Base-by-base conservation (phyloP, 2,329 filamentous ascomycete genomes). In the Ceratocystis destructans region DNA sequence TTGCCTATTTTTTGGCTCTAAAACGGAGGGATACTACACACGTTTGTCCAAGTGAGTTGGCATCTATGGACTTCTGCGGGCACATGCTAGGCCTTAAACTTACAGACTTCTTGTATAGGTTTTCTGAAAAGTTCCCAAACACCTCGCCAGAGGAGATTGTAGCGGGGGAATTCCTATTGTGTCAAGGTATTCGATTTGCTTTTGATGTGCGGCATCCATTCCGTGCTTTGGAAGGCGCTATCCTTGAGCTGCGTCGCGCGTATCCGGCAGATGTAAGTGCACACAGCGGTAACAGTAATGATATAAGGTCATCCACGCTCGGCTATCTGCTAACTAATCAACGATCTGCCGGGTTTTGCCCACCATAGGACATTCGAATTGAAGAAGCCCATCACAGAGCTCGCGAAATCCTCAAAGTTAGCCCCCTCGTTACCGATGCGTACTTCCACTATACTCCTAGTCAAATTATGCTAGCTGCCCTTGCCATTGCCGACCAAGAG, bases 381-480 rank as follows among this genome's bases (percentile, higher is more conserved):
- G 77, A 76, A 62, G 79, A 79, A 10, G 90, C 90, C 0, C 91
- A 96, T 73, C 79, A 79, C n/a, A 82, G 81, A 64, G 88, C 92
- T 0, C 83, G 88, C 53, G 83, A 86, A 22, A 80, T 90, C 61
- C 82, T 95, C 65, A 90, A 90, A 73, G 87, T 86, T 65, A 88
- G 89, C 67, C 89, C 91, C 0, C 79, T 96, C 63, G 82, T 96
- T 69, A 96, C 93, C 31, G 94, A 99, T 72, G 91, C 85, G n/a
- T 97, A 97, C 77, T 96, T 97, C 76, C 87, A 96, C 75, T 97
- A 89, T 77, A 93, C 93, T 0, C 94, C 94, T 0, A 88, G 89
- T 28, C 94, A 99, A 75, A 96, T 97, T 73, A 92, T 92, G 86
- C 82, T 97, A 68, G 87, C 90, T 0, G 86, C 92, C 0, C 77